Conservation (phyloP, 306 rosid species). For the Gastrolobium bilobum region DNA sequence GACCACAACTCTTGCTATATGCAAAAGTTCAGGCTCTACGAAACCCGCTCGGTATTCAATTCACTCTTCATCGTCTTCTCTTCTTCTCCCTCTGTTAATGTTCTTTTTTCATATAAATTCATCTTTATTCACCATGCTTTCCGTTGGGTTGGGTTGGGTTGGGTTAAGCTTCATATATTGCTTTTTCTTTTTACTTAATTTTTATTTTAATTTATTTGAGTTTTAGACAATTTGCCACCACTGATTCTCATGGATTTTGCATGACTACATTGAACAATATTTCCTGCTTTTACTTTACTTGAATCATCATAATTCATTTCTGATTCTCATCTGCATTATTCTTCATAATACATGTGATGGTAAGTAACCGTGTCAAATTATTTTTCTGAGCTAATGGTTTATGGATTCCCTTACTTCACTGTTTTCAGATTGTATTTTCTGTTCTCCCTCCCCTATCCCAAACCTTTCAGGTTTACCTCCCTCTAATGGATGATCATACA, state of each 20-base stretch:
- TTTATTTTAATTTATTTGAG: too few relatives aligned
- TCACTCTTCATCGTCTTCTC: too few relatives aligned
- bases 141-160: too few relatives aligned
- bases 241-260: conserved; percentile 26
- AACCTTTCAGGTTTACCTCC: background rate
- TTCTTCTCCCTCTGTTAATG: too few relatives aligned
- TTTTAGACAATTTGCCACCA: background rate
- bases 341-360: conserved; percentile 37
- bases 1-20: conserved; percentile 60
- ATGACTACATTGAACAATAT: background rate
- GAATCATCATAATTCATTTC: background rate
- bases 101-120: conserved; percentile 2
- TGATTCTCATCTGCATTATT: conserved; percentile 19
- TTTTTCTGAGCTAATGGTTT: conserved; percentile 32
- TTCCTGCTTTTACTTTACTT: conserved; percentile 36
- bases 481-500: conserved; percentile 28
- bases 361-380: conserved; percentile 15
- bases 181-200: too few relatives aligned
- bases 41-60: conserved; percentile 85
- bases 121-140: background rate
- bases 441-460: background rate
- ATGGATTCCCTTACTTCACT: background rate
- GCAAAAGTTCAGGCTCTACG: conserved; percentile 97
- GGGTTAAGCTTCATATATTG: too few relatives aligned
- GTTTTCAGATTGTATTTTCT: conserved; percentile 16